A percentile compares a stretch with the other conserved stretches of the same genome.
phyloP scores from a whole-genome alignment of 1,139 yeast genomes.

The Sugiyamaella xylanicola region DNA sequence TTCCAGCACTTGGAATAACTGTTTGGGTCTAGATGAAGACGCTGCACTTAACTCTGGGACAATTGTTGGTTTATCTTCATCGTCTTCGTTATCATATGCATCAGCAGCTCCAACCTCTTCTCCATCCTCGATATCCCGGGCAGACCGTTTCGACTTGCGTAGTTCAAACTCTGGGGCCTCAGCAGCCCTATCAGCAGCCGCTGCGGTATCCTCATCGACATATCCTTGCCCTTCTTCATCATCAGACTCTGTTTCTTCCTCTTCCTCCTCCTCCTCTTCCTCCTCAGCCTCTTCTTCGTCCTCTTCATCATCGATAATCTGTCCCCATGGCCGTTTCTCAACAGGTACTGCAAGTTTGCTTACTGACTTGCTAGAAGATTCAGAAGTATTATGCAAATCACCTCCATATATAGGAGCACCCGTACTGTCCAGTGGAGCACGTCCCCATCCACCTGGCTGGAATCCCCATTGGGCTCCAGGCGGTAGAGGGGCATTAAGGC shows the following conservation, averaged over 20 bases:
- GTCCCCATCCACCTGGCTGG: slow-evolving; percentile 50
- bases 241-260: slow-evolving; percentile 30
- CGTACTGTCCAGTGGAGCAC: slow-evolving; percentile 42
- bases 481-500: slow-evolving; percentile 50
- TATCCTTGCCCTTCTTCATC: slow-evolving; percentile 32
- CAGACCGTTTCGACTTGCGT: slow-evolving; percentile 11
- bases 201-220: slow-evolving; percentile 37
- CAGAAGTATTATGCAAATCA: slow-evolving; percentile 38
- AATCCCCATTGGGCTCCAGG: slow-evolving; percentile 45
- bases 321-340: slow-evolving; percentile 43
- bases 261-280: slow-evolving; percentile 39
- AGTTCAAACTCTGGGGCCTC: slow-evolving; percentile 12
- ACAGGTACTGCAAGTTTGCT: slow-evolving; percentile 48
- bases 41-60: slow-evolving; percentile 7
- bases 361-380: slow-evolving; percentile 28
- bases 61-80: slow-evolving; percentile 8
- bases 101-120: neutral
- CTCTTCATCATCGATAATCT: slow-evolving; percentile 38
- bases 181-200: slow-evolving; percentile 22
- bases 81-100: slow-evolving; percentile 14
- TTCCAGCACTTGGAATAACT: slow-evolving; percentile 49
- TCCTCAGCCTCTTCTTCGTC: slow-evolving; percentile 41
- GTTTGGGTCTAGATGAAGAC: slow-evolving; percentile 23
- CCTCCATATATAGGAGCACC: slow-evolving; percentile 44
- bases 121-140: slow-evolving; percentile 20